Base-by-base conservation (phyloP, 139 green algal genomes). In the Asterochloris sp. region DNA sequence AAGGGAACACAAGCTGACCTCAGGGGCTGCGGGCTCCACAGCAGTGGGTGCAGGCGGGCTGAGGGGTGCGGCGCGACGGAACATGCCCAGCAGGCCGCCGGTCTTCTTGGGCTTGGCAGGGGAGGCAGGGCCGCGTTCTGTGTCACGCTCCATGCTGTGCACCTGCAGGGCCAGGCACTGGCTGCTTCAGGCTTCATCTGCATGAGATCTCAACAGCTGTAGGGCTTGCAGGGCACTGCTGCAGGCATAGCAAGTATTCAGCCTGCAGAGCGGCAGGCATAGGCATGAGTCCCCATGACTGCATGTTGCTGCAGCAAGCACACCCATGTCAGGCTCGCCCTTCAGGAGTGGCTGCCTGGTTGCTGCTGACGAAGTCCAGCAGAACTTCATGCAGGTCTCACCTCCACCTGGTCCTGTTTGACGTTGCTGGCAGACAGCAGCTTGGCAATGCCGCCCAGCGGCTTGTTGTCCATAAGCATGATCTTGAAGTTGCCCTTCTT, bases 401-500 rank as follows among this genome's bases (percentile, higher is more conserved):
- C 78, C 78, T 82, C 78, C 24, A 82, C 78, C 28, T 82, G 78
- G 66, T 82, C 78, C 16, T 82, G 61, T 62, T 61, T 74, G 63
- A 82, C 38, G 15, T 62, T 62, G 73, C 28, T 66, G 54, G 78
- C 78, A 27, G 78, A 74, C n/a, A 82, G 78, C 78, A 61, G 73
- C 24, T 82, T 82, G 27, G 68, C 68, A 29, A 64, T 73, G 78
- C 28, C 27, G 78, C 69, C 61, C 78, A 82, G 68, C 26, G 78
- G 78, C 27, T 82, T 82, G 78, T 74, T 82, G 78, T 82, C 73
- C 15, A 82, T 29, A n/a, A 82, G 14, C 78, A 82, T 62, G 61
- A 82, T 82, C 78, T 82, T 82, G 78, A 82, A 82, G 78, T 82
- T 82, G 78, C 63, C 69, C n/a, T 28, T 61, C 63, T 54, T 54